These are phyloP conservation scores for Yamadazyma siamensis DNA, from an alignment of 1,139 yeast genomes.

Conservation along the genomic window DNA sequence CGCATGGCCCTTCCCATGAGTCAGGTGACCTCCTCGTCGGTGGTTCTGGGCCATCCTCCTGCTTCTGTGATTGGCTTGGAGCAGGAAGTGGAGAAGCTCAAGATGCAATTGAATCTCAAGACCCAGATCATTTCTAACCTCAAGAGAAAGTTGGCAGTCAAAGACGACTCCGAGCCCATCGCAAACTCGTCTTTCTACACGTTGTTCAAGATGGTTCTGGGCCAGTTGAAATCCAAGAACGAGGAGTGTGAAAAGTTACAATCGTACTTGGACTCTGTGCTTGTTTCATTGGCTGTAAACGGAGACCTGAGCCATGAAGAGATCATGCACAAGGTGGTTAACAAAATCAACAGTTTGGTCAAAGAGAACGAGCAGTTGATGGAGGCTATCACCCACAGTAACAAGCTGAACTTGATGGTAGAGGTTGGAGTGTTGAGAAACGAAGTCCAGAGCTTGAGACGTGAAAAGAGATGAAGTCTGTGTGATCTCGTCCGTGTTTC, in stretches of 20 bases:
- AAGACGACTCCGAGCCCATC: conserved; percentile 3
- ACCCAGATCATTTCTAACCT: conserved; percentile 35
- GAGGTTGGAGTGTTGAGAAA: conserved; percentile 59
- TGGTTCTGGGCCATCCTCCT: not conserved
- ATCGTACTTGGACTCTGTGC: conserved; percentile 6
- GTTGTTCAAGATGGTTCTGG: conserved; percentile 48
- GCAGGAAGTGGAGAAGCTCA: conserved; percentile 25
- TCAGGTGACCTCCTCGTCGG: not conserved
- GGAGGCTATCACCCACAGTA: conserved; percentile 68
- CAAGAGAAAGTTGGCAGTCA: conserved; percentile 10
- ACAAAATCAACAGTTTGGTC: conserved; percentile 58
- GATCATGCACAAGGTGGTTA: conserved; percentile 69
- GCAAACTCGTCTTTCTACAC: conserved; percentile 28
- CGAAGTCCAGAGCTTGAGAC: conserved; percentile 11
- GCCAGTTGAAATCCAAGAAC: conserved; percentile 49
- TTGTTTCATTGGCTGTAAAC: conserved; percentile 5
- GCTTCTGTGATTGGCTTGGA: not conserved
- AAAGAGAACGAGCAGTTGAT: conserved; percentile 71
- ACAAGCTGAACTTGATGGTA: conserved; percentile 65
- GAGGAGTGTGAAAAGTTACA: conserved; percentile 51
- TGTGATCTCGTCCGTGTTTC: too few relatives aligned
- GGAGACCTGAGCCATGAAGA: conserved; percentile 45
- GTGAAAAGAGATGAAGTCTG: conserved; percentile 4
- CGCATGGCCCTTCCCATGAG: not conserved
- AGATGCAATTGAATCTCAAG: conserved; percentile 31